Base-by-base conservation (phyloP, 192 early-diverging fungal species). In the Haplosporangium gracile region DNA sequence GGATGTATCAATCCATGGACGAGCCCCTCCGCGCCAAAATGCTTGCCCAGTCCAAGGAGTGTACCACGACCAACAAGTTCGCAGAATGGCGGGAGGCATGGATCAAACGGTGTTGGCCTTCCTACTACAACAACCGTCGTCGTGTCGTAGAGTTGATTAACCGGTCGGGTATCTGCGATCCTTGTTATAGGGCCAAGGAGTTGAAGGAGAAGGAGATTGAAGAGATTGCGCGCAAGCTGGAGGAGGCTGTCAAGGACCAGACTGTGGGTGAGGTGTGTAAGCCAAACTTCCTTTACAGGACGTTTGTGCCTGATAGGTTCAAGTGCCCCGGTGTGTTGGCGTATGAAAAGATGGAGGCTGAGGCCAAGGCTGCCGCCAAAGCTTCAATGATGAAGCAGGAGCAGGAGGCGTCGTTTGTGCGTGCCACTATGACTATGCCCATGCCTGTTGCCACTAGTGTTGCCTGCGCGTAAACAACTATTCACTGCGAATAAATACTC, bases 111-210 rank as follows among this genome's bases (percentile, higher is more conserved):
- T 69, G 71, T 40, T 86, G 75, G 84, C 83, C 83, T 22, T 85
- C 83, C 22, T 80, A 74, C 47, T 85, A 80, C 71, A 85, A 85
- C 79, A 85, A 85, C 75, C 78, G 83, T 15, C 45, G 68, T 32
- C 83, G 83, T 4, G 32, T 85, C 6, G 39, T 32, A 24, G 83
- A 85, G 71, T 29, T 86, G 63, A 69, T 72, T 40, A 77, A 81
- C 11, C 24, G 77, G 49, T 34, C 47, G 20, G 24, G 74, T 11
- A 26, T 22, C 49, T 43, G 9, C 40, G 11, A n/a, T 5, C 24
- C 20, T 29, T 68, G 36, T 32, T 34, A 40, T 29, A 29, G 43
- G 3, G 42, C 22, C n/a, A 72, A 49, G 26, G 26, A 72, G n/a
- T 43, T 40, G 22, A 40, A 51, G 18, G 49, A 51, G 18, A 72